Evolutionary conservation across 805 yeast species (phyloP).

Genomic region (Candida railenensis): DNA sequence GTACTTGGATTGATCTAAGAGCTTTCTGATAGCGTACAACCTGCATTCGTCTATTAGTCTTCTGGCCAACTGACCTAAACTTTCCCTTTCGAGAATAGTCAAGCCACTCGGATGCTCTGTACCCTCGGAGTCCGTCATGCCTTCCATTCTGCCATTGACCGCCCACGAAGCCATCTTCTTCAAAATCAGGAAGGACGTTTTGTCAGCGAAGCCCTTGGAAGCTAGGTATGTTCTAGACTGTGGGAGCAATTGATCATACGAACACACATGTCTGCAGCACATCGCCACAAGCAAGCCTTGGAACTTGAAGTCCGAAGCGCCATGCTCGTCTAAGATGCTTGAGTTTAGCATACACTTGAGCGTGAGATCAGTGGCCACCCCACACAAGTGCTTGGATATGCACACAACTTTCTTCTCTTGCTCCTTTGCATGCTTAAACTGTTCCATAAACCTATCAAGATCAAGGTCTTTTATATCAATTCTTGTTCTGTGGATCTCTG

Average conservation of each 20-base stretch:
- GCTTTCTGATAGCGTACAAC: conserved; percentile 40
- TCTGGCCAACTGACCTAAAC: conserved; percentile 67
- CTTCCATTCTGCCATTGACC: conserved; percentile 61
- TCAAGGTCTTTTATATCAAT: conserved; percentile 79
- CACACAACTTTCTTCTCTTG: conserved; percentile 41
- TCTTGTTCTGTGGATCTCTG: conserved; percentile 51
- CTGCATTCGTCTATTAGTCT: conserved; percentile 76
- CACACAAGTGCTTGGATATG: conserved; percentile 87
- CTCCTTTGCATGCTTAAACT: conserved; percentile 3
- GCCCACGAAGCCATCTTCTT: conserved; percentile 86
- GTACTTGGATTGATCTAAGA: conserved; percentile 30
- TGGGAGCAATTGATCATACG: conserved; percentile 52
- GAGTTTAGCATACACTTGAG: conserved; percentile 57
- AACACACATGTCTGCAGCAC: conserved; percentile 90
- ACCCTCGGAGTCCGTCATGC: conserved; percentile 34
- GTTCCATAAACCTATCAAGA: conserved; percentile 44
- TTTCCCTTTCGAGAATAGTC: conserved; percentile 46
- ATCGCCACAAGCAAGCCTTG: conserved; percentile 77
- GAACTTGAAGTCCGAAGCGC: conserved; percentile 17
- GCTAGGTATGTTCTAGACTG: conserved; percentile 42
- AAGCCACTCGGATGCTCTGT: conserved; percentile 48
- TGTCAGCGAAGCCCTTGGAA: conserved; percentile 28
- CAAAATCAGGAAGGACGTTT: conserved; percentile 44
- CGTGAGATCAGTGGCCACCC: conserved; percentile 90
- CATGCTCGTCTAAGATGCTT: conserved; percentile 12